Conservation (phyloP, 2,329 filamentous ascomycete species). For the Colletotrichum tanaceti region DNA sequence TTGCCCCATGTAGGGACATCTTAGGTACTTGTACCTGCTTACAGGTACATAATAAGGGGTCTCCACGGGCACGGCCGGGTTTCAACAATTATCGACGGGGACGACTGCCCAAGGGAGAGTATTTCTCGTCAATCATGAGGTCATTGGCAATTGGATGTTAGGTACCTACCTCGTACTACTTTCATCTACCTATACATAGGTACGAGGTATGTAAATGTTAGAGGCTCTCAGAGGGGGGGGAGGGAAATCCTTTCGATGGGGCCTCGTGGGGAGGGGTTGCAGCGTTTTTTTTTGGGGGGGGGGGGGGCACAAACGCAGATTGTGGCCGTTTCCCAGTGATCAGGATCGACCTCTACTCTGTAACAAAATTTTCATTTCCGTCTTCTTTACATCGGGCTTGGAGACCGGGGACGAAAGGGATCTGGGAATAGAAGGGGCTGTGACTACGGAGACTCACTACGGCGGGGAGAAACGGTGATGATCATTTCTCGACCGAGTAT, state of each 20-base stretch:
- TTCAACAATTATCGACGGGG: constrained; percentile 40
- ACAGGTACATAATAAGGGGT: too few species aligned
- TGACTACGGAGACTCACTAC: neutral
- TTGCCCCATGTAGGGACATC: constrained; percentile 34
- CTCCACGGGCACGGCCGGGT: constrained; percentile 28
- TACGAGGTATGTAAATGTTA: too few species aligned
- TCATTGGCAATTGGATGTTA: constrained; percentile 38
- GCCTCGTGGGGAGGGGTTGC: constrained; percentile 32
- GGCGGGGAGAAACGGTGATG: constrained; percentile 9
- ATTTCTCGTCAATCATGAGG: constrained; percentile 38
- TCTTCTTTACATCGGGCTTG: constrained; percentile 7
- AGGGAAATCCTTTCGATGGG: too few species aligned
- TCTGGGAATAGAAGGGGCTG: too few species aligned
- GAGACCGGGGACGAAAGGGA: neutral
- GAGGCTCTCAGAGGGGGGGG: too few species aligned
- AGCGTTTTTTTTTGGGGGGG: neutral
- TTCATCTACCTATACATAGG: too few species aligned
- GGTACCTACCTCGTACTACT: too few species aligned
- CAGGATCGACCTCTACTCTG: constrained; percentile 9
- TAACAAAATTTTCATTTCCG: constrained; percentile 2
- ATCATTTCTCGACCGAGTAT: constrained; percentile 38
- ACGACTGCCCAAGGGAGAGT: constrained; percentile 25
- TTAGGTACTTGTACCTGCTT: too few species aligned
- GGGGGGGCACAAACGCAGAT: constrained; percentile 7
- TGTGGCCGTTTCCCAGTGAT: constrained; percentile 15